Evolutionary conservation across 2,329 filamentous ascomycete species (phyloP).

Genomic region (Nemania bipapillata): DNA sequence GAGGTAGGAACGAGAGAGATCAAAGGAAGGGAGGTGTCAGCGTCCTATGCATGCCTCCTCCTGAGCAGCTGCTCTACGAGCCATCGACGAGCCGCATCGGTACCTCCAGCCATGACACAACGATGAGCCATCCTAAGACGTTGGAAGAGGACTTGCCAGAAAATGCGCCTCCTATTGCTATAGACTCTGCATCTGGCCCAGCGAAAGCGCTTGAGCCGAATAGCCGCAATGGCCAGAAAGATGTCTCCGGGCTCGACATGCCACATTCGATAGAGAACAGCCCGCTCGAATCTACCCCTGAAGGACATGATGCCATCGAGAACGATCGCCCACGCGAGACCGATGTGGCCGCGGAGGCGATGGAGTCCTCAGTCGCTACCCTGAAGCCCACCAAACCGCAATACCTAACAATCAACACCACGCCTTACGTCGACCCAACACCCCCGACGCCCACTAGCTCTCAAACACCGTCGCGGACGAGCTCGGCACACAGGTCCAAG

Average conservation of each 20-base stretch:
- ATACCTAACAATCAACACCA: conserved; percentile 61
- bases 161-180: conserved; percentile 33
- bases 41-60: conserved; percentile 48
- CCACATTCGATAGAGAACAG: neutral
- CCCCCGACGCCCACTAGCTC: conserved; percentile 67
- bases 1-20: neutral
- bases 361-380: conserved; percentile 62
- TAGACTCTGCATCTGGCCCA: conserved; percentile 15
- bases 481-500: conserved; percentile 66
- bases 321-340: conserved; percentile 16
- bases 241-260: conserved; percentile 10
- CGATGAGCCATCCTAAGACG: conserved; percentile 48
- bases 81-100: conserved; percentile 40
- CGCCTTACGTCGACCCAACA: conserved; percentile 67
- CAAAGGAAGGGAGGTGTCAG: conserved; percentile 4
- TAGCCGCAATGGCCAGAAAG: conserved; percentile 12
- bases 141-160: conserved; percentile 38
- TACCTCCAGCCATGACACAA: conserved; percentile 47
- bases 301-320: conserved; percentile 6
- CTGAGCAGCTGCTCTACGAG: conserved; percentile 41
- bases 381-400: conserved; percentile 61
- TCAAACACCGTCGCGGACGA: conserved; percentile 68
- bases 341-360: conserved; percentile 39
- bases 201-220: conserved; percentile 9
- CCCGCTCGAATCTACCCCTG: neutral